Evolutionary conservation across 768 basidiomycete species (phyloP).

Genomic region (Pisolithus marmoratus): DNA sequence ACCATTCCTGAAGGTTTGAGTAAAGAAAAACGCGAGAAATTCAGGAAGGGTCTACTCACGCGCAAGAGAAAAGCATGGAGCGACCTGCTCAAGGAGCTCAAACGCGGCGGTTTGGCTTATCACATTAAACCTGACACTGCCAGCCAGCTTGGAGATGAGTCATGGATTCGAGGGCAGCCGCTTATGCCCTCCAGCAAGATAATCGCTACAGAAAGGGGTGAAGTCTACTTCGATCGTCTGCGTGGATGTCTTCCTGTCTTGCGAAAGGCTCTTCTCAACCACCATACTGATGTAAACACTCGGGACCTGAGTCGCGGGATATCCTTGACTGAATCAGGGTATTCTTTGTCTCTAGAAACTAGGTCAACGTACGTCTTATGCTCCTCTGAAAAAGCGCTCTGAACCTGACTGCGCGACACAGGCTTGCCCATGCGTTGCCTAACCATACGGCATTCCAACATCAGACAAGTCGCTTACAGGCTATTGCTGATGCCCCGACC

Average conservation of each 20-base stretch:
- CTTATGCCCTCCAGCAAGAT: slow-evolving; percentile 23
- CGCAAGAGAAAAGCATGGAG: slow-evolving; percentile 89
- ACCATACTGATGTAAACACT: slow-evolving; percentile 81
- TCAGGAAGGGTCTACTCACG: slow-evolving; percentile 64
- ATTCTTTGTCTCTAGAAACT: slow-evolving; percentile 57
- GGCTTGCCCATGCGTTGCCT: slow-evolving; percentile 17
- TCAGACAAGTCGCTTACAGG: slow-evolving; percentile 14
- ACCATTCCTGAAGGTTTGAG: slow-evolving; percentile 37
- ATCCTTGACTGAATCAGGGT: slow-evolving; percentile 73
- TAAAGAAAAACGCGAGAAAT: slow-evolving; percentile 52
- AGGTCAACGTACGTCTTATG: slow-evolving; percentile 48
- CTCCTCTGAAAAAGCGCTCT: background rate
- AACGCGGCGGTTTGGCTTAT: slow-evolving; percentile 66
- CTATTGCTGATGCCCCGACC: slow-evolving; percentile 15
- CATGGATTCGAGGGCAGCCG: slow-evolving; percentile 66
- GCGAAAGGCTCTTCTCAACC: slow-evolving; percentile 53
- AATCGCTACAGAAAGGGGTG: slow-evolving; percentile 36
- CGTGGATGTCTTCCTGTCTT: slow-evolving; percentile 61
- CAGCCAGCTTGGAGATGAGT: slow-evolving; percentile 43
- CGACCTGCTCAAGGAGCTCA: slow-evolving; percentile 86
- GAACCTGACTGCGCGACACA: slow-evolving; percentile 10
- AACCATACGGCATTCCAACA: slow-evolving; percentile 9
- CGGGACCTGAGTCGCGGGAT: slow-evolving; percentile 80
- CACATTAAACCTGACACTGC: slow-evolving; percentile 70
- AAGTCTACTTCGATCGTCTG: slow-evolving; percentile 62